Base-by-base conservation (phyloP, 257 asterid genomes). In the Pogostemon cablin region DNA sequence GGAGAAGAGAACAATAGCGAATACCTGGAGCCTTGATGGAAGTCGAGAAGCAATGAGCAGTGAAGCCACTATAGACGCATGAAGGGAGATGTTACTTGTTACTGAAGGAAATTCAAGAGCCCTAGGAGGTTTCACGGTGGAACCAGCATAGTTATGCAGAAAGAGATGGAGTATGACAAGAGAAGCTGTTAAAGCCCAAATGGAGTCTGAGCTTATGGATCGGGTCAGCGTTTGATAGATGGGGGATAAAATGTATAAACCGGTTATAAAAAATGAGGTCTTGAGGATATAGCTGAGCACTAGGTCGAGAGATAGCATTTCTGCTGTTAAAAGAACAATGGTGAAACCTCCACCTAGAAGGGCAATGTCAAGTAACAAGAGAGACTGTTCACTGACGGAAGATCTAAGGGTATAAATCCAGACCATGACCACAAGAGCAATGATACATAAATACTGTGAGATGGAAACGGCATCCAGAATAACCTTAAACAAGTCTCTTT, bases 31-130 rank as follows among this genome's bases (percentile, higher is more conserved):
- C 84, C 96, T 85, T 2, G 96, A 93, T 6, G 96, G 98, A 74
- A 93, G 93, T 60, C 93, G 88, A 12, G 98, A 93, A 60, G 96
- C 95, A 56, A 93, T 91, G 53, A 93, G 67, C 78, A 93, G 95
- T 0, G 99, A 91, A 55, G 99, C 98, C 57, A 86, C 93, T 17
- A 93, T 85, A 11, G 96, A 91, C 73, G 96, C 98, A 83, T 91
- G 81, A 10, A 76, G 86, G 32, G 88, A 84, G 11, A 84, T 66
- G 72, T 81, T 84, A 73, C 79, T 81, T 1, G 81, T 50, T 56
- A 84, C 69, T 44, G 81, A 78, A 63, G 96, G 82, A 52, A 75
- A 82, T 72, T 88, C 93, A 42, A 77, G 78, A 69, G 93, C 82
- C 62, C 87, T 89, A 5, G 93, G 86, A 61, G 74, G 58, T 75